These are phyloP conservation scores for Melianthus villosus DNA, from an alignment of 441 rosid species.

Conservation along the genomic window DNA sequence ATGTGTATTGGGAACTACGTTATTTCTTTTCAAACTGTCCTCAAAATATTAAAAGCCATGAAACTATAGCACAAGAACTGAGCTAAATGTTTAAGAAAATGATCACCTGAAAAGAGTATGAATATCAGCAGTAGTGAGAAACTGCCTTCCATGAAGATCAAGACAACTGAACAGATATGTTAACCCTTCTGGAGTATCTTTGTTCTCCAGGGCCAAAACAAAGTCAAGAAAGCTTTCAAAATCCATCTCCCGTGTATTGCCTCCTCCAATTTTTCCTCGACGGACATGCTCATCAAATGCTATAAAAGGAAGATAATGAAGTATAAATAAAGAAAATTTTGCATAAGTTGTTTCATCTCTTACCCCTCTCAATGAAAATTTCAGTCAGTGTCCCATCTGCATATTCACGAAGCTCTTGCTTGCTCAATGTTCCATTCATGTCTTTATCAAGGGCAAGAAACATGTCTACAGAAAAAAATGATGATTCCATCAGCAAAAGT, in stretches of 20 bases:
- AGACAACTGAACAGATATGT: slow-evolving; percentile 86
- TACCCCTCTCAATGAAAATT: slow-evolving; percentile 91
- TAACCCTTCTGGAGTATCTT: slow-evolving; percentile 89
- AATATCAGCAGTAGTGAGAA: slow-evolving; percentile 84
- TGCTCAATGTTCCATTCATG: slow-evolving; percentile 76
- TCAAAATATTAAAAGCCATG: too few relatives aligned
- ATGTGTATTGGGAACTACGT: slow-evolving; percentile 1
- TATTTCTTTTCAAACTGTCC: too few relatives aligned
- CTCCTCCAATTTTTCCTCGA: slow-evolving; percentile 50
- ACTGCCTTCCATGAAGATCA: slow-evolving; percentile 79
- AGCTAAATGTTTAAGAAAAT: too few relatives aligned
- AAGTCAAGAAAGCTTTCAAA: slow-evolving; percentile 88
- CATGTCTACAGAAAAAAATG: slow-evolving; percentile 42
- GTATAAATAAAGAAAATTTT: too few relatives aligned
- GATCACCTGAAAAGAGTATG: slow-evolving; percentile 89
- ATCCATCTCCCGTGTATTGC: slow-evolving; percentile 83
- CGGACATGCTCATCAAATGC: slow-evolving; percentile 93
- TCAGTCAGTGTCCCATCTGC: slow-evolving; percentile 92
- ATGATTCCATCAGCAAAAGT: background rate
- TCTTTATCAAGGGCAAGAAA: slow-evolving; percentile 89
- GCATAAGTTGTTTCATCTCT: too few relatives aligned
- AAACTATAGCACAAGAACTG: too few relatives aligned
- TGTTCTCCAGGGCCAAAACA: slow-evolving; percentile 86
- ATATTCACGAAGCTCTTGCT: slow-evolving; percentile 89
- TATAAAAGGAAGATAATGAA: too few relatives aligned